These are phyloP conservation scores for Gymnopilus dilepis DNA, from an alignment of 768 basidiomycete species.

Conservation along the genomic window DNA sequence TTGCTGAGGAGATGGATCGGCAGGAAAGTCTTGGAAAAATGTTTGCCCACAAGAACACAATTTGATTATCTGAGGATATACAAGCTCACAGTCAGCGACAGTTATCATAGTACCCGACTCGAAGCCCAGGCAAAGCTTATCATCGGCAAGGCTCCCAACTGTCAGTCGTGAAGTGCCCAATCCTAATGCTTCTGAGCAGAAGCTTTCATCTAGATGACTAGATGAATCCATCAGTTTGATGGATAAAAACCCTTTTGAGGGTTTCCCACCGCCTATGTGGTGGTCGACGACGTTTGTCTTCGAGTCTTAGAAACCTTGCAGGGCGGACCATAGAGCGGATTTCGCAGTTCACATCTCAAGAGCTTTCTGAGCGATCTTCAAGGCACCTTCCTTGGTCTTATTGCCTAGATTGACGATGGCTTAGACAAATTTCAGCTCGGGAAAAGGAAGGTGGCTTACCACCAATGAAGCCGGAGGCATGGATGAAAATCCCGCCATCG, in stretches of 20 bases:
- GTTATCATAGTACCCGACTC: neutral
- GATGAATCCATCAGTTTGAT: constrained; percentile 7
- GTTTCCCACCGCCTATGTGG: neutral
- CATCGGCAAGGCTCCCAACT: neutral
- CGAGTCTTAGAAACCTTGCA: neutral
- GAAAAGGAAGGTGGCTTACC: constrained; percentile 51
- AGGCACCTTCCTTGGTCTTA: constrained; percentile 86
- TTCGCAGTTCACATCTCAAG: constrained; percentile 44
- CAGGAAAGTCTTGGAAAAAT: neutral
- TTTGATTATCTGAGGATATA: neutral
- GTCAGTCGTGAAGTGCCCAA: neutral
- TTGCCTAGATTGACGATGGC: constrained; percentile 59
- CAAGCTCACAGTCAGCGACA: neutral
- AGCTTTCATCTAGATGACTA: neutral
- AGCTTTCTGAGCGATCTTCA: constrained; percentile 77
- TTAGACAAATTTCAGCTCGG: neutral
- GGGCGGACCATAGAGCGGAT: neutral
- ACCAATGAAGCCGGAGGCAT: constrained; percentile 97
- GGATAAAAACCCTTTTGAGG: neutral
- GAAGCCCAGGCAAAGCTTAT: neutral
- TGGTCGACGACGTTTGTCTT: neutral
- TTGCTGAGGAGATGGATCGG: neutral
- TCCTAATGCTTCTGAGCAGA: neutral
- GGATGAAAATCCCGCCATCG: constrained; percentile 87
- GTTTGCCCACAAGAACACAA: neutral